These are phyloP conservation scores for Diddensiella santjacobensis DNA, from an alignment of 805 yeast genomes.

Conservation along the genomic window DNA sequence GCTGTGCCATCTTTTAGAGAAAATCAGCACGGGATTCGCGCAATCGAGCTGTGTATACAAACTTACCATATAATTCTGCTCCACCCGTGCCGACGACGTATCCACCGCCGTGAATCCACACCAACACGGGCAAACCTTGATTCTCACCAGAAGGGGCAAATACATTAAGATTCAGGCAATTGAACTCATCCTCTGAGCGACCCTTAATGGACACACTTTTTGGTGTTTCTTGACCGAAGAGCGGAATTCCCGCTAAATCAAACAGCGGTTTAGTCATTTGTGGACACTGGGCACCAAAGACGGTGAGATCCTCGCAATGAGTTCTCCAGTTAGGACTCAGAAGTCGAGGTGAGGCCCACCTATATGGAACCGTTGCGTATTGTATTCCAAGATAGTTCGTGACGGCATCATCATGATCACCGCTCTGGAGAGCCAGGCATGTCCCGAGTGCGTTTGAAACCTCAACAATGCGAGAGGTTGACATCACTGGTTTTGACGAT, in stretches of 20 bases:
- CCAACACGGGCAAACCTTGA: not conserved
- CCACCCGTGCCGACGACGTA: constrained; percentile 4
- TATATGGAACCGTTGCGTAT: not conserved
- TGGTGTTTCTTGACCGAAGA: constrained; percentile 21
- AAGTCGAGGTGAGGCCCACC: not conserved
- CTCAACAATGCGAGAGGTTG: not conserved
- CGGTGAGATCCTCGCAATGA: not conserved
- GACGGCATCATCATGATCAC: not conserved
- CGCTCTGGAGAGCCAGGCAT: not conserved
- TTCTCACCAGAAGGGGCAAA: constrained; percentile 18
- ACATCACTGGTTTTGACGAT: too few relatives aligned
- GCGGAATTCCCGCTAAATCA: constrained; percentile 15
- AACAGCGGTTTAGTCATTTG: constrained; percentile 1
- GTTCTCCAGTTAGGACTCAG: not conserved
- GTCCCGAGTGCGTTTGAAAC: not conserved
- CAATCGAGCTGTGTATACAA: not conserved
- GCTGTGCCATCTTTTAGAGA: not conserved
- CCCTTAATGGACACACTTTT: not conserved
- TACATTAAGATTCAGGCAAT: constrained; percentile 28
- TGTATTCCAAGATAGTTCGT: not conserved
- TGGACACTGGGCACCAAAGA: constrained; percentile 2
- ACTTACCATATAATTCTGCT: constrained; percentile 1
- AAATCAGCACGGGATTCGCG: not conserved
- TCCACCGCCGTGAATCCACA: constrained; percentile 3
- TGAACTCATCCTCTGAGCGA: constrained; percentile 22